Conservation (phyloP, 768 basidiomycete genomes). For the Crassisporium funariophilum region DNA sequence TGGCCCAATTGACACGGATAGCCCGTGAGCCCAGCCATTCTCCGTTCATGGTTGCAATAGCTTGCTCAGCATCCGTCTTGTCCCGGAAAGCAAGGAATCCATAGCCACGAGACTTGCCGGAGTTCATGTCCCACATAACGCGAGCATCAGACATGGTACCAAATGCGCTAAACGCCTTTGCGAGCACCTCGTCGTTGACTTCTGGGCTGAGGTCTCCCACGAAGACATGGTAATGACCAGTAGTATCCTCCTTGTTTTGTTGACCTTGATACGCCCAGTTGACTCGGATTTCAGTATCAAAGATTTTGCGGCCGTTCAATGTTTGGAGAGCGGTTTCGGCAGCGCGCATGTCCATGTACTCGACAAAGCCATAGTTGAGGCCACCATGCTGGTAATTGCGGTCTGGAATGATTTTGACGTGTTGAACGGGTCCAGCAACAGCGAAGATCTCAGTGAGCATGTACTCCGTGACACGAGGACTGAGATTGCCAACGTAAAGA, state of each 20-base stretch:
- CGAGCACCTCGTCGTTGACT: slow-evolving; percentile 96
- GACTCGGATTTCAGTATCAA: slow-evolving; percentile 98
- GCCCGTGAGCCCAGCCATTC: slow-evolving; percentile 99
- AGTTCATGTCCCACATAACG: slow-evolving; percentile 99
- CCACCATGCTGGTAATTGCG: slow-evolving; percentile 99
- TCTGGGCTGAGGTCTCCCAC: slow-evolving; percentile 99
- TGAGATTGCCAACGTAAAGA: slow-evolving; percentile 98
- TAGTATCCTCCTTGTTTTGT: slow-evolving; percentile 98
- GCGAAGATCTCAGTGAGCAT: slow-evolving; percentile 99
- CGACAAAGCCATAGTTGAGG: slow-evolving; percentile 99
- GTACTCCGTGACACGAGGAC: slow-evolving; percentile 97
- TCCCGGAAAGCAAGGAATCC: slow-evolving; percentile 99
- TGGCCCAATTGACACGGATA: slow-evolving; percentile 99
- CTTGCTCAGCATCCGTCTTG: slow-evolving; percentile 98
- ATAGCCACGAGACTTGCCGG: slow-evolving; percentile 96
- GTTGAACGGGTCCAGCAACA: slow-evolving; percentile 95
- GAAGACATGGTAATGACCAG: slow-evolving; percentile 97
- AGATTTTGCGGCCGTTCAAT: slow-evolving; percentile 98
- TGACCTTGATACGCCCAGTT: slow-evolving; percentile 99
- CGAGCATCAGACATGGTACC: slow-evolving; percentile 96
- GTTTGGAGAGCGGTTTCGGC: slow-evolving; percentile 99
- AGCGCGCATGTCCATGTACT: slow-evolving; percentile 98
- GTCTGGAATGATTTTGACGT: slow-evolving; percentile 99
- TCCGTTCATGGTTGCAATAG: slow-evolving; percentile 99
- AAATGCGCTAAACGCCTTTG: slow-evolving; percentile 96